A percentile compares a stretch with the other conserved stretches of the same genome.
Conservation (phyloP, 169 alveolate genomes). For the Eimeria acervulina region DNA sequence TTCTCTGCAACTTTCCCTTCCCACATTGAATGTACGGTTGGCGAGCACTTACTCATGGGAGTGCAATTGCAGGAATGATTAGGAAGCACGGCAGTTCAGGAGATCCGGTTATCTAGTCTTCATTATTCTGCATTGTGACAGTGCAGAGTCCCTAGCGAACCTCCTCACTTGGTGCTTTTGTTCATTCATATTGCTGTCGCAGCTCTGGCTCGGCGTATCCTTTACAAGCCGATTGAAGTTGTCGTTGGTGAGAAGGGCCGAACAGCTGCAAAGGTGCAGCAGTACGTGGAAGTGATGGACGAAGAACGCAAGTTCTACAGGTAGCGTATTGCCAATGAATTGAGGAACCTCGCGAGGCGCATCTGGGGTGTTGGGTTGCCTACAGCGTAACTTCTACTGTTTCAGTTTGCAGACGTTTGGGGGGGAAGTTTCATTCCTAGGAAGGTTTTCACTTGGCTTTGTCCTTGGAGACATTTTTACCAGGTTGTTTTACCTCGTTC, state of each 20-base stretch:
- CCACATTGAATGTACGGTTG: slow-evolving; percentile 91
- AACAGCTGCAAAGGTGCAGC: slow-evolving; percentile 90
- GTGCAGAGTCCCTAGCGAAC: neutral
- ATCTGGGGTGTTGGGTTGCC: neutral
- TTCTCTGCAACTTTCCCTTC: slow-evolving; percentile 99
- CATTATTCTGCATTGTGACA: neutral
- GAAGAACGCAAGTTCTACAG: slow-evolving; percentile 87
- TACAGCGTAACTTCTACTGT: neutral
- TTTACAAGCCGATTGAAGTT: slow-evolving; percentile 98
- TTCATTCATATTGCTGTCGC: neutral
- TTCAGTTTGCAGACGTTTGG: neutral
- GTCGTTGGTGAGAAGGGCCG: slow-evolving; percentile 90
- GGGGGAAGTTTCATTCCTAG: neutral
- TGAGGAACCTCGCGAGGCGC: neutral
- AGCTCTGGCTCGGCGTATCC: slow-evolving; percentile 96
- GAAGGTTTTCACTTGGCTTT: neutral
- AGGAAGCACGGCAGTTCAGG: neutral
- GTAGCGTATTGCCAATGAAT: neutral
- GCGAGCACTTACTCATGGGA: neutral
- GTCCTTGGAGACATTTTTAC: neutral
- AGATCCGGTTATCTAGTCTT: neutral
- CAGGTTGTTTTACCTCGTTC: neutral
- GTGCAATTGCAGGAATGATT: neutral
- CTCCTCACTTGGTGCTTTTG: neutral
- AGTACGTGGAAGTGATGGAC: slow-evolving; percentile 90